Conservation (phyloP, 371 early-diverging fungal genomes). For the Synchytrium microbalum region DNA sequence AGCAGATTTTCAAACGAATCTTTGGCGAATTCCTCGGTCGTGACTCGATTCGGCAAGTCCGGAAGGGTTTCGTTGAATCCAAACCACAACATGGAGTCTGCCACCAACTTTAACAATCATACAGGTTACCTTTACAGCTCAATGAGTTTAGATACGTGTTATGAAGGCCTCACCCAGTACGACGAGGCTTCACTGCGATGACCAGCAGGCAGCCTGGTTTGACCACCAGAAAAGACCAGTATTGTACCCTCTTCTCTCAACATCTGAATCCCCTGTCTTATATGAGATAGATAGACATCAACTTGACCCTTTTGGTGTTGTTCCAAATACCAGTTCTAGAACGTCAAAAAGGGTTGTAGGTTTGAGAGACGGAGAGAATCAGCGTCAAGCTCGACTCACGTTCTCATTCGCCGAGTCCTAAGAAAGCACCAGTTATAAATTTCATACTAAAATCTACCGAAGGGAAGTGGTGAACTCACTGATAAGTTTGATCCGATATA, state of each 20-base stretch:
- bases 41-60: background rate
- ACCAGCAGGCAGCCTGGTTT: conserved; percentile 29
- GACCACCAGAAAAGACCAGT: conserved; percentile 37
- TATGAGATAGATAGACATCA: conserved; percentile 31
- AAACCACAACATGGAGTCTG: conserved; percentile 15
- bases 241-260: conserved; percentile 8
- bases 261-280: conserved; percentile 17
- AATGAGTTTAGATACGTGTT: no score
- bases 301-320: conserved; percentile 30
- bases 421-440: background rate
- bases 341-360: no score
- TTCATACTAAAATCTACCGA: no score
- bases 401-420: background rate
- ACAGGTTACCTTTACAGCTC: no score
- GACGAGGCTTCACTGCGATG: conserved; percentile 35
- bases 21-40: conserved; percentile 39
- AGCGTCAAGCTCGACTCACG: background rate
- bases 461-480: no score
- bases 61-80: background rate
- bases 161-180: conserved; percentile 21
- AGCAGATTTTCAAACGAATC: conserved; percentile 44
- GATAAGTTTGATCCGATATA: conserved; percentile 21
- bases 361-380: background rate
- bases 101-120: background rate
- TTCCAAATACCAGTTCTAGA: conserved; percentile 26